Evolutionary conservation across 139 green algal genomes (phyloP).

Genomic region (Deuterostichococcus epilithicus): DNA sequence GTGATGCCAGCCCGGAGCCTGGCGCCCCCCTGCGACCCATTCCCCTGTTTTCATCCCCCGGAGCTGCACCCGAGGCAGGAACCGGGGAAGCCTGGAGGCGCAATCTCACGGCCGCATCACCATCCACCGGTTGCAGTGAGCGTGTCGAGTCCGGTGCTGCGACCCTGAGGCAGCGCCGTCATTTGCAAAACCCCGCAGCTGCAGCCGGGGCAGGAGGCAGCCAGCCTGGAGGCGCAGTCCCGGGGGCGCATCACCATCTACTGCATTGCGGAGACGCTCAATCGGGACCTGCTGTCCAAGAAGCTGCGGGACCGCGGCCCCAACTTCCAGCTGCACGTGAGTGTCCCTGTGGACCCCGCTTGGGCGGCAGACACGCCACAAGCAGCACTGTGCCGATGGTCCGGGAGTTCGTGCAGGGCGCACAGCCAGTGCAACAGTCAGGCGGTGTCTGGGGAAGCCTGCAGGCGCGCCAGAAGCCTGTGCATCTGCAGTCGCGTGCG

Average conservation of each 20-base stretch:
- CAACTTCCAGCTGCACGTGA: slow-evolving; percentile 17
- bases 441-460: too few species aligned
- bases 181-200: neutral
- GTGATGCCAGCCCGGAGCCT: too few species aligned
- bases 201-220: neutral
- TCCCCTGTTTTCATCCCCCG: neutral
- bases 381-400: too few species aligned
- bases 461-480: too few species aligned
- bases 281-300: slow-evolving; percentile 10
- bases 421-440: too few species aligned
- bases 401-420: too few species aligned
- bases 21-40: too few species aligned
- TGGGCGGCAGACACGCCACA: too few species aligned
- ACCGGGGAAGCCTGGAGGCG: neutral
- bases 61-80: neutral
- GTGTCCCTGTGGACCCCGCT: too few species aligned
- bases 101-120: neutral
- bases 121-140: neutral
- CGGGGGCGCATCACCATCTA: slow-evolving; percentile 58
- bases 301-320: slow-evolving; percentile 17
- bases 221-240: neutral
- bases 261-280: slow-evolving; percentile 55
- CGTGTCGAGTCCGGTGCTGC: neutral
- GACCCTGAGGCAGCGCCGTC: too few species aligned
- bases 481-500: too few species aligned